Evolutionary conservation across 352 stramenopile genomes (phyloP).

Genomic region (Phytophthora constricta): DNA sequence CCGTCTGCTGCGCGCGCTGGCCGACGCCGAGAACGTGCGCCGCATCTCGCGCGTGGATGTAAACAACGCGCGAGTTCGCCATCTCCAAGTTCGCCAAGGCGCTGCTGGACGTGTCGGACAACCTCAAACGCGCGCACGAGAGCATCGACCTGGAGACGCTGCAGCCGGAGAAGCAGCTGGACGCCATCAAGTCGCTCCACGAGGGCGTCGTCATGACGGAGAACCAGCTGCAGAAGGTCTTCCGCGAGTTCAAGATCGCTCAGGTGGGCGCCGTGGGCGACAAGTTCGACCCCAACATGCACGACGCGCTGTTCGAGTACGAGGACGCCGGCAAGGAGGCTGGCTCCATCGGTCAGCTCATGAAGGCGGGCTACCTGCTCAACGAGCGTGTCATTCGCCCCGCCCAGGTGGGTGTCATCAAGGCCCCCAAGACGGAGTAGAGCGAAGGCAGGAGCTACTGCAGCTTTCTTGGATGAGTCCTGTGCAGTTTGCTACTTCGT

Average conservation of each 20-base stretch:
- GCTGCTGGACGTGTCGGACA: slow-evolving; percentile 98
- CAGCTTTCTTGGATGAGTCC: neutral
- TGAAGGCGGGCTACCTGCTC: slow-evolving; percentile 97
- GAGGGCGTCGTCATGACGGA: slow-evolving; percentile 96
- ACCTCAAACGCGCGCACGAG: slow-evolving; percentile 95
- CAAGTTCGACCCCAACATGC: slow-evolving; percentile 98
- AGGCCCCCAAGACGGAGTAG: slow-evolving; percentile 53
- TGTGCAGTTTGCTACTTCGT: slow-evolving; percentile 1
- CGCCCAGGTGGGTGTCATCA: slow-evolving; percentile 95
- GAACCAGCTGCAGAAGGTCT: slow-evolving; percentile 96
- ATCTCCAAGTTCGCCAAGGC: slow-evolving; percentile 97
- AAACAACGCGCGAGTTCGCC: slow-evolving; percentile 94
- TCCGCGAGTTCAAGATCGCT: slow-evolving; percentile 91
- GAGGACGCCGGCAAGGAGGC: slow-evolving; percentile 88
- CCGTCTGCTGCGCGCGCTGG: slow-evolving; percentile 90
- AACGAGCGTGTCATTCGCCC: slow-evolving; percentile 96
- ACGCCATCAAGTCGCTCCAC: slow-evolving; percentile 77
- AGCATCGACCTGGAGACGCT: slow-evolving; percentile 82
- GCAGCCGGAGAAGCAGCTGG: slow-evolving; percentile 69
- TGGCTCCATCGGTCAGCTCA: slow-evolving; percentile 95
- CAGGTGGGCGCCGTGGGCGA: slow-evolving; percentile 94
- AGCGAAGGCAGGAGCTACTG: neutral
- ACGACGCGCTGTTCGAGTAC: slow-evolving; percentile 99
- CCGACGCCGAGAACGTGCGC: slow-evolving; percentile 98
- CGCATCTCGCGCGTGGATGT: slow-evolving; percentile 95